Conservation (phyloP, 2,329 filamentous ascomycete species). For the Arthrinium puccinioides region DNA sequence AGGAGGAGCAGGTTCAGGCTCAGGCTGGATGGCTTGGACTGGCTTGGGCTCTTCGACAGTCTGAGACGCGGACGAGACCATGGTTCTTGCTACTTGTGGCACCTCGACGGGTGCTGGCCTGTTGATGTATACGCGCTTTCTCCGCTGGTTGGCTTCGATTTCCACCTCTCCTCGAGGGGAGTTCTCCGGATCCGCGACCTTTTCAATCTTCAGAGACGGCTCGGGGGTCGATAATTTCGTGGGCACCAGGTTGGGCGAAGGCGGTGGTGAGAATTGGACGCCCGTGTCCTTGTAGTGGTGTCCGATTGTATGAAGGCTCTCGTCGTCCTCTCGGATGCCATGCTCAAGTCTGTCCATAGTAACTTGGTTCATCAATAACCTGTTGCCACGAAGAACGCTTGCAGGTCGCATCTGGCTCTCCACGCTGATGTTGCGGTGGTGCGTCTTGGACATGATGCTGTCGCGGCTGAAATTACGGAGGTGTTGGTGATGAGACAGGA, state of each 20-base stretch:
- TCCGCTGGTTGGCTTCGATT: constrained; percentile 66
- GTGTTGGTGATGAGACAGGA: constrained; percentile 44
- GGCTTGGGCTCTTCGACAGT: constrained; percentile 53
- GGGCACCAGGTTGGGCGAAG: constrained; percentile 54
- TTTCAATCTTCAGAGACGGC: constrained; percentile 29
- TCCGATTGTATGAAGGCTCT: constrained; percentile 25
- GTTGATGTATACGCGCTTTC: constrained; percentile 56
- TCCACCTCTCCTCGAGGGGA: constrained; percentile 45
- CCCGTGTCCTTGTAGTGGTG: constrained; percentile 65
- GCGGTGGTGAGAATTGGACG: constrained; percentile 76
- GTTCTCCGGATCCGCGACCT: constrained; percentile 34
- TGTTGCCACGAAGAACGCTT: constrained; percentile 47
- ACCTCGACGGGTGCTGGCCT: constrained; percentile 44
- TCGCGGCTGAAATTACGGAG: constrained; percentile 50
- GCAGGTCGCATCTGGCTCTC: constrained; percentile 50
- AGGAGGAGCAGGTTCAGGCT: constrained; percentile 23
- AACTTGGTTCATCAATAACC: constrained; percentile 43
- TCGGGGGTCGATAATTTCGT: constrained; percentile 35
- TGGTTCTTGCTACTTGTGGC: constrained; percentile 31
- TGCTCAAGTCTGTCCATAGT: constrained; percentile 51
- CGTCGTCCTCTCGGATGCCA: constrained; percentile 37
- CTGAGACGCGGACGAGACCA: constrained; percentile 61
- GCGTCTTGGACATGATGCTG: constrained; percentile 41
- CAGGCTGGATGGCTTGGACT: constrained; percentile 26
- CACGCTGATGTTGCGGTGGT: constrained; percentile 49